Base-by-base conservation (phyloP, 2,329 filamentous ascomycete species). In the Aspergillus glaucus region DNA sequence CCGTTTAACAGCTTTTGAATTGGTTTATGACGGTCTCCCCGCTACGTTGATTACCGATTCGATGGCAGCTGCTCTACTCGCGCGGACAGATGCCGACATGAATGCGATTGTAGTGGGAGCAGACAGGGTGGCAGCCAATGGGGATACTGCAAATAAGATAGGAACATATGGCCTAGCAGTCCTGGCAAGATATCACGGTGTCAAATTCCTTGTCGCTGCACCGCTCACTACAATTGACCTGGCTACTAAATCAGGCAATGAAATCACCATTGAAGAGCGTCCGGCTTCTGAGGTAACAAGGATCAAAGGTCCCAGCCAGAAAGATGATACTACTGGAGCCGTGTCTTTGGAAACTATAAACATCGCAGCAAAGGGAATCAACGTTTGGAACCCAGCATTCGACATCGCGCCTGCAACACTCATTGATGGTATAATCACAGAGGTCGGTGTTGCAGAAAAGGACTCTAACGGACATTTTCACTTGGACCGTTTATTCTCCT, bases 121-220 rank as follows among this genome's bases (percentile, higher is more conserved):
- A 2, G 93, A 98, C 67, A 83, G 93, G 49, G 93, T 98, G 12
- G 93, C 92, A 28, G 87, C 90, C 45, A 98, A 98, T 62, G 93
- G 93, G 26, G 93, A 98, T 71, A 97, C 93, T 0, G 93, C 93
- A 48, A 98, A 98, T 75, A 98, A 98, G 75, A 94, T 98, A 53
- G 93, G 93, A 45, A 98, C 93, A 0, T 97, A 98, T 67, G 80
- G 85, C 47, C 79, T 98, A 3, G 90, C 93, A 3, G 90, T 97
- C n/a, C 78, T 95, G 26, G 93, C 93, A 19, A 84, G 80, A 56
- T 77, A 91, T 62, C 93, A 98, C 62, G 87, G 88, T 15, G 79
- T 97, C 62, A 95, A 92, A 68, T 98, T 98, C 65, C 79, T 98
- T 8, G 91, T 98, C 26, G 93, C 93, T 0, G 93, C 93, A 0